A percentile compares a stretch with the other conserved stretches of the same genome.
Conservation (phyloP, 2,329 filamentous ascomycete species). For the Cercospora zeae-maydis region DNA sequence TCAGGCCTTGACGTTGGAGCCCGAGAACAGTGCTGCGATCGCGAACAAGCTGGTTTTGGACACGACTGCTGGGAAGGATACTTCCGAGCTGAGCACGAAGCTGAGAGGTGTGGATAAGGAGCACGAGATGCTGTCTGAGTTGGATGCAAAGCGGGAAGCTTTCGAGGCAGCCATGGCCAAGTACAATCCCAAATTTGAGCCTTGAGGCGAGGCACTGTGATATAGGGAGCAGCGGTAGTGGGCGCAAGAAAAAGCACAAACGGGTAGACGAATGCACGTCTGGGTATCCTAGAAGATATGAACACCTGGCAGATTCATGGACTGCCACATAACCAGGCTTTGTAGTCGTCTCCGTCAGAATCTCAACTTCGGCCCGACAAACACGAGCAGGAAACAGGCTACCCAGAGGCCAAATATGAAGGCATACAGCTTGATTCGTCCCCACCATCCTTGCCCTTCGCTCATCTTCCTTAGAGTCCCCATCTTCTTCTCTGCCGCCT, state of each 20-base stretch:
- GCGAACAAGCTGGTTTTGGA: slow-evolving; percentile 80
- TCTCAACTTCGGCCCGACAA: slow-evolving; percentile 80
- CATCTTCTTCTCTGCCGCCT: slow-evolving; percentile 73
- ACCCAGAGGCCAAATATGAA: slow-evolving; percentile 81
- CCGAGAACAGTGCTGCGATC: slow-evolving; percentile 68
- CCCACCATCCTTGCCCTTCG: slow-evolving; percentile 83
- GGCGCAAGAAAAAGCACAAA: not conserved
- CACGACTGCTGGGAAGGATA: slow-evolving; percentile 70
- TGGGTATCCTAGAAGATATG: slow-evolving; percentile 6
- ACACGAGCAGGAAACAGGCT: slow-evolving; percentile 73
- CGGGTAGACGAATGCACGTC: not conserved
- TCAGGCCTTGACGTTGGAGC: slow-evolving; percentile 71
- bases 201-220: slow-evolving; percentile 36
- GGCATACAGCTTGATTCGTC: slow-evolving; percentile 72
- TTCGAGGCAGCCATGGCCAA: slow-evolving; percentile 85
- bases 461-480: slow-evolving; percentile 72
- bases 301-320: not conserved
- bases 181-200: slow-evolving; percentile 77
- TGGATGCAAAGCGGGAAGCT: slow-evolving; percentile 78
- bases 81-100: slow-evolving; percentile 53
- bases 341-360: slow-evolving; percentile 51
- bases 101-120: slow-evolving; percentile 58
- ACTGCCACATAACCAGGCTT: not conserved
- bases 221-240: not conserved
- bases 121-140: slow-evolving; percentile 68